These are phyloP conservation scores for Hymenotorrendiella dingleyae DNA, from an alignment of 2,329 filamentous ascomycete genomes.

Conservation along the genomic window DNA sequence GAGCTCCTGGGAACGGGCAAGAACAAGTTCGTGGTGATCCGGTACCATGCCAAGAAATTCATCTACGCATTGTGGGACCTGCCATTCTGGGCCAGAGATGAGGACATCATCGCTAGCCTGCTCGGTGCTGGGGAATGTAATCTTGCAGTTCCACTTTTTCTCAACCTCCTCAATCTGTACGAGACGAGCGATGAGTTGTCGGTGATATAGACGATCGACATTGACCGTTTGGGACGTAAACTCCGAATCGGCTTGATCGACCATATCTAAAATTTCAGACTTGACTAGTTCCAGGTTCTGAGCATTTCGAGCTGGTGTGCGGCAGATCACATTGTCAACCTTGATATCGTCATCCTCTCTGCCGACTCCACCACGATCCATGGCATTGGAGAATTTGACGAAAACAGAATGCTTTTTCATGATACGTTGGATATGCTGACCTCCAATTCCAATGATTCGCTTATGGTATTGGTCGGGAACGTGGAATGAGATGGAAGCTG, in stretches of 20 bases:
- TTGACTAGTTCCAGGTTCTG: constrained; percentile 96
- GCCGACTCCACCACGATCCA: constrained; percentile 87
- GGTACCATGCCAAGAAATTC: constrained; percentile 97
- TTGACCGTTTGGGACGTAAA: constrained; percentile 91
- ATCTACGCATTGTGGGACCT: constrained; percentile 94
- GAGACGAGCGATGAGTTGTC: constrained; percentile 84
- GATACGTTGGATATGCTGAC: constrained; percentile 97
- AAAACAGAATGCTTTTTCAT: constrained; percentile 99
- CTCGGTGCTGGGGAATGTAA: constrained; percentile 95
- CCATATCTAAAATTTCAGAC: constrained; percentile 99
- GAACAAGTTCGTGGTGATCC: constrained; percentile 85
- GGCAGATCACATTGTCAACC: constrained; percentile 97
- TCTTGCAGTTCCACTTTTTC: constrained; percentile 99
- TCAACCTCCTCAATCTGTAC: constrained; percentile 89
- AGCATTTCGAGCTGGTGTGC: constrained; percentile 92
- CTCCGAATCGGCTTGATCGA: constrained; percentile 80
- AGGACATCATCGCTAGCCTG: constrained; percentile 94
- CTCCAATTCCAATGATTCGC: constrained; percentile 96
- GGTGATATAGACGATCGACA: constrained; percentile 91
- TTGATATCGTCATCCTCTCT: constrained; percentile 98
- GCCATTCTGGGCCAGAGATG: constrained; percentile 94
- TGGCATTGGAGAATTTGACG: constrained; percentile 98
- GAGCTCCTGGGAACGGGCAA: constrained; percentile 69
- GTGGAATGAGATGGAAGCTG: constrained; percentile 97
- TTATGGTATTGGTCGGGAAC: constrained; percentile 99